These are phyloP conservation scores for Mucor racemosus DNA, from an alignment of 371 early-diverging fungal species.

Conservation along the genomic window DNA sequence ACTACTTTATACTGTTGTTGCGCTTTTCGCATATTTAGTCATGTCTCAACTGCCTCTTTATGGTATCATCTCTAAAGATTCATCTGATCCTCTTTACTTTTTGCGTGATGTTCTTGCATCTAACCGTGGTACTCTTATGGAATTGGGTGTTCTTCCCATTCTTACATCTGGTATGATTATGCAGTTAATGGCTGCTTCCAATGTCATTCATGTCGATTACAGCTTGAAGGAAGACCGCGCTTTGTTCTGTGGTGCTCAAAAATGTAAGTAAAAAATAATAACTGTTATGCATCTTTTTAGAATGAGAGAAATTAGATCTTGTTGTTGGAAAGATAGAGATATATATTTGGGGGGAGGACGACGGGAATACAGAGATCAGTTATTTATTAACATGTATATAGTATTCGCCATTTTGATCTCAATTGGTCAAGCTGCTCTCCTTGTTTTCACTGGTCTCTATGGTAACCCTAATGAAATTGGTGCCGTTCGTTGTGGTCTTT, in stretches of 20 bases:
- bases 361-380: background rate
- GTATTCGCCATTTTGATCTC: constrained; percentile 92
- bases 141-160: constrained; percentile 99
- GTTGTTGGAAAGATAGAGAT: background rate
- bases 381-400: constrained; percentile 23
- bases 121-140: constrained; percentile 99
- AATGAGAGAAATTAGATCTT: background rate
- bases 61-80: constrained; percentile 98
- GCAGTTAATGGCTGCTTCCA: constrained; percentile 97
- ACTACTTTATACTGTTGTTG: constrained; percentile 98
- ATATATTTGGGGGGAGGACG: background rate
- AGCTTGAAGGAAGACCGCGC: constrained; percentile 98
- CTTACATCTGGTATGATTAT: constrained; percentile 99
- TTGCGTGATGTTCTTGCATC: constrained; percentile 99
- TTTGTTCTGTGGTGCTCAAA: constrained; percentile 98
- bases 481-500: constrained; percentile 88
- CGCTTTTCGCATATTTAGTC: constrained; percentile 98
- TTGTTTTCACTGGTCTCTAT: constrained; percentile 98
- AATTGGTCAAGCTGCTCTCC: constrained; percentile 97
- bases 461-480: constrained; percentile 97
- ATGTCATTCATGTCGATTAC: constrained; percentile 98
- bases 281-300: background rate
- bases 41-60: constrained; percentile 99
- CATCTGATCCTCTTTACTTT: constrained; percentile 99
- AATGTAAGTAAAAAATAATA: constrained; percentile 68